Evolutionary conservation across 805 yeast species (phyloP), one percentile per base, ranked within the genome.

Genomic region (Saturnispora sanitii): DNA sequence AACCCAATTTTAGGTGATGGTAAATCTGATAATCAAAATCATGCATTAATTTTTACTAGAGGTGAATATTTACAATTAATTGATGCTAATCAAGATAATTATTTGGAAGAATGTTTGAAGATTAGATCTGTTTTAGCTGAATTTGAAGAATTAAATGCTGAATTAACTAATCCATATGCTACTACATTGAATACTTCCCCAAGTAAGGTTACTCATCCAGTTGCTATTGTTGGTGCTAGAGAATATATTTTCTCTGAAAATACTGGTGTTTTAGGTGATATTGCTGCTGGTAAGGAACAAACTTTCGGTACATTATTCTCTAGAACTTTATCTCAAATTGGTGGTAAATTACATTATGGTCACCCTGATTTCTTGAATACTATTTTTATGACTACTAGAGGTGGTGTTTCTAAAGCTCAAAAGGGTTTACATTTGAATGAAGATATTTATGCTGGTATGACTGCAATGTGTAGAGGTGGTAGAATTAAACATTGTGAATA

Each of bases 241-340:
- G 94, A 82, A 62, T 82, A 82, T 60, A 82, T 82, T 54, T 82
- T 82, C 73, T 81, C 90, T 40, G 92, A 82, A 63, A 82, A 81
- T 66, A 73, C 85, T 45, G 94, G 94, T 62, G 77, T 82, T 49
- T 66, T 82, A 40, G 94, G 92, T 67, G 94, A 82, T 66, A 82
- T 82, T 56, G 94, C 94, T 40, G 94, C 94, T 36, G 92, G 92
- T 64, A 82, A 82, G 60, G 94, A 82, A 67, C 94, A 82, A 64
- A 82, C 92, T 42, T 82, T 82, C 57, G 94, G 94, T 66, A 82
- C 94, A 0, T 65, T 82, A 51, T 82, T 81, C 54, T 84, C 92
- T 11, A 73, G 94, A 69, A 82, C 92, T 19, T 67, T 82, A 54
- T 80, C 90, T 46, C 86, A 80, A 65, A 73, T 82, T 58, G 92